Percentiles rank a stretch among this genome's conserved stretches.
Conservation (phyloP, 2,329 filamentous ascomycete species). For the Penicillium griseofulvum region DNA sequence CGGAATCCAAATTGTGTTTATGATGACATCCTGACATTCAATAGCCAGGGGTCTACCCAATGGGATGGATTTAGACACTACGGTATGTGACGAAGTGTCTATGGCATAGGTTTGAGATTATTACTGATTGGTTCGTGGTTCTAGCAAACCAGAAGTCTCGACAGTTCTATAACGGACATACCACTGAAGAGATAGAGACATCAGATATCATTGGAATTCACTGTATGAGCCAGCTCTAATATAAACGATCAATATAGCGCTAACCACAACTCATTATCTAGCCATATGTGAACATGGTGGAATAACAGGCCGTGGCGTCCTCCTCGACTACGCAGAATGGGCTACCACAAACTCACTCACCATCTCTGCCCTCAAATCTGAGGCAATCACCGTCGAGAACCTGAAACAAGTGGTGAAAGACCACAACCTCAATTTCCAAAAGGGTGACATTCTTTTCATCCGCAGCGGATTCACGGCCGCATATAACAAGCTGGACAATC, state of each 20-base stretch:
- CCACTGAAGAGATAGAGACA: conserved; percentile 20
- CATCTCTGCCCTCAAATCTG: conserved; percentile 18
- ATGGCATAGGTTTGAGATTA: too few relatives aligned
- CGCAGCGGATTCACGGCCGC: conserved; percentile 22
- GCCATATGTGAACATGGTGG: conserved; percentile 23
- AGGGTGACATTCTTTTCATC: conserved; percentile 24
- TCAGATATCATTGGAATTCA: conserved; percentile 22
- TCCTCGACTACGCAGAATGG: conserved; percentile 25
- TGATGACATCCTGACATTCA: conserved; percentile 25
- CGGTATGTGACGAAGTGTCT: conserved; percentile 3
- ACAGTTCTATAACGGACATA: conserved; percentile 25
- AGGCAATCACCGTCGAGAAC: conserved; percentile 15
- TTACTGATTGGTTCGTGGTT: background rate
- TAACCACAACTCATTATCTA: background rate
- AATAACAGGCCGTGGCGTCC: conserved; percentile 22
- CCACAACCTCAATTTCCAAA: conserved; percentile 16
- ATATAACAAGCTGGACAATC: conserved; percentile 17
- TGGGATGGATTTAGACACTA: conserved; percentile 30
- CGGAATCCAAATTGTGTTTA: conserved; percentile 20
- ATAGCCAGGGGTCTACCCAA: conserved; percentile 24
- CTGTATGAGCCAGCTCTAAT: conserved; percentile 6
- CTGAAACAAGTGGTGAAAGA: conserved; percentile 16
- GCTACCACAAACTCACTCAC: conserved; percentile 16
- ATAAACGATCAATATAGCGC: background rate
- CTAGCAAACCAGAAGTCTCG: conserved; percentile 20